phyloP scores from a whole-genome alignment of 75 land plant genomes.

The Pinus tabuliformis region DNA sequence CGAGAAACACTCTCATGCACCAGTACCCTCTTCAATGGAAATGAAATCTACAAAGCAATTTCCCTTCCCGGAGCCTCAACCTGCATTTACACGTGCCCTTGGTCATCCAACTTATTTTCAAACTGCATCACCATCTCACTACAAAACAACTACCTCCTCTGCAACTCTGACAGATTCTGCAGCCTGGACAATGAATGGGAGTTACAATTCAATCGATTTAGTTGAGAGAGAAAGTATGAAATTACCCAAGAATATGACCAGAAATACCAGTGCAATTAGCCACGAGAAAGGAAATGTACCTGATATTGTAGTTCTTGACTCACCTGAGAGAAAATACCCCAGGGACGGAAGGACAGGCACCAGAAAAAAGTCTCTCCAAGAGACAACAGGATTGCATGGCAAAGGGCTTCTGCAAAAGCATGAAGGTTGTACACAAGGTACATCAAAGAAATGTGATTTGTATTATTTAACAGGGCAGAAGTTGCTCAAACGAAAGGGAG shows the following conservation, averaged over 20 bases:
- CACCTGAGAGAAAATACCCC: not conserved
- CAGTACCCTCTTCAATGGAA: no score
- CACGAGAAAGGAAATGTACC: not conserved
- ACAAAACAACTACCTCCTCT: not conserved
- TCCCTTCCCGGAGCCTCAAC: not conserved
- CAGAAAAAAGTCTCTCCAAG: not conserved
- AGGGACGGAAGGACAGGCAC: not conserved
- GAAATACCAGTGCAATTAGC: not conserved
- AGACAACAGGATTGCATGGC: not conserved
- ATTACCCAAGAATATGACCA: not conserved
- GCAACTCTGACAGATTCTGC: not conserved
- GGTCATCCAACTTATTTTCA: not conserved
- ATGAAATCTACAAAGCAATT: not conserved
- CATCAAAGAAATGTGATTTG: not conserved
- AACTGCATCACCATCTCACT: not conserved
- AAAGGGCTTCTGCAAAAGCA: not conserved
- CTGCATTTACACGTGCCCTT: not conserved
- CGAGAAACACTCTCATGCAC: no score
- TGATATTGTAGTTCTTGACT: not conserved
- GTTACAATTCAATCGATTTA: not conserved
- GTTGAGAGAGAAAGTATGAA: not conserved
- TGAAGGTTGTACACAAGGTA: not conserved
- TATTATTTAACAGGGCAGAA: not conserved
- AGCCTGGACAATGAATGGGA: not conserved
- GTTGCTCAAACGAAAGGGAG: constrained; percentile 1